Conservation (phyloP, 768 basidiomycete species). For the Lentinula aciculospora region DNA sequence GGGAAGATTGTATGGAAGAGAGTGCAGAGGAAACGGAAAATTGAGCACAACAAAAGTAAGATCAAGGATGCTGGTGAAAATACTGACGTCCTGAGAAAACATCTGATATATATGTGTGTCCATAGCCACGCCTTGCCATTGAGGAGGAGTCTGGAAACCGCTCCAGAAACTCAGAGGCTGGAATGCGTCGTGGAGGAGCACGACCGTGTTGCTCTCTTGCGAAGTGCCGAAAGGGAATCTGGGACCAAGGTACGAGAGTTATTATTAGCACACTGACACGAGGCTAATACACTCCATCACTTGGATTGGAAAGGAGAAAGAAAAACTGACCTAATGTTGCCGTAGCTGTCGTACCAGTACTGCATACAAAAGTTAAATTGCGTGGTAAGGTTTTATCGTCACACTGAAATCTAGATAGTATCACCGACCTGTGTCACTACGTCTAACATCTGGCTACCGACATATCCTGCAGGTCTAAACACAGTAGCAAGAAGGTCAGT, state of each 20-base stretch:
- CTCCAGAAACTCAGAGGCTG: constrained; percentile 67
- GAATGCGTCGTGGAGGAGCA: constrained; percentile 77
- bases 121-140: constrained; percentile 63
- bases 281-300: background rate
- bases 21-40: background rate
- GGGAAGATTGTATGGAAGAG: background rate
- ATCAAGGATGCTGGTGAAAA: constrained; percentile 17
- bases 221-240: constrained; percentile 30
- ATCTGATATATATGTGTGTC: constrained; percentile 81
- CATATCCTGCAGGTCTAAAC: constrained; percentile 43
- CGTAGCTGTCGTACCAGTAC: constrained; percentile 73
- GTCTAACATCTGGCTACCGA: constrained; percentile 31
- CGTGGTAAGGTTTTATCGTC: background rate
- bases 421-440: constrained; percentile 12
- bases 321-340: constrained; percentile 55
- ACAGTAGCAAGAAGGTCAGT: background rate
- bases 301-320: background rate
- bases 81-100: constrained; percentile 51
- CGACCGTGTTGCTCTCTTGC: constrained; percentile 56
- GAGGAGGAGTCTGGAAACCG: constrained; percentile 49
- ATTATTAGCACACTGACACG: background rate
- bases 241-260: background rate
- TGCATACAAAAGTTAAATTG: constrained; percentile 37
- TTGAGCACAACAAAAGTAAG: background rate
- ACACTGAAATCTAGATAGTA: background rate